Evolutionary conservation across 495 filamentous ascomycete species (phyloP).

Genomic region (Aspergillus egyptiacus): DNA sequence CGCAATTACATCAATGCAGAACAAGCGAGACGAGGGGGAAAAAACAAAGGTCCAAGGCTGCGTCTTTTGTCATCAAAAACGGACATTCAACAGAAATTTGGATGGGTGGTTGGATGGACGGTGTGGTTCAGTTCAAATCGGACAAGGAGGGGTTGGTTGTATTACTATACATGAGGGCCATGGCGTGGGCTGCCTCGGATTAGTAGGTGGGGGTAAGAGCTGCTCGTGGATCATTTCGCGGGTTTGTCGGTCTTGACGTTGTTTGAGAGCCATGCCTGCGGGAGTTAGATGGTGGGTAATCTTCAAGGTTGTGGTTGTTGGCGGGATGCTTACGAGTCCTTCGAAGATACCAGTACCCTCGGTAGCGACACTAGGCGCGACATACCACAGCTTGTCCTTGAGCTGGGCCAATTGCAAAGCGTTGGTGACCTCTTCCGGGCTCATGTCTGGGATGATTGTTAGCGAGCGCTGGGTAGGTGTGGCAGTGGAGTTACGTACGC

Average conservation of each 20-base stretch:
- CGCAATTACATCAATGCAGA: constrained; percentile 15
- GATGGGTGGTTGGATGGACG: constrained; percentile 13
- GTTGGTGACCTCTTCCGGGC: constrained; percentile 79
- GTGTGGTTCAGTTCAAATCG: constrained; percentile 5
- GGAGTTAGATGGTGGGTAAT: constrained; percentile 11
- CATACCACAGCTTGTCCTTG: constrained; percentile 92
- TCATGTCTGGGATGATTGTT: constrained; percentile 60
- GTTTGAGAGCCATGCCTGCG: constrained; percentile 81
- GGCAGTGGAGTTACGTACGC: constrained; percentile 50
- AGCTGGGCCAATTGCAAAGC: constrained; percentile 76
- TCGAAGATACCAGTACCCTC: constrained; percentile 92
- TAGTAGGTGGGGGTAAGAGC: constrained; percentile 1
- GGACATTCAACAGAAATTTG: constrained; percentile 40
- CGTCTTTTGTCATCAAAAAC: constrained; percentile 45
- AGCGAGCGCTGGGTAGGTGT: constrained; percentile 12
- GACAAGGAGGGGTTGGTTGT: too few species aligned
- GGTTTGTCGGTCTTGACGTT: constrained; percentile 73
- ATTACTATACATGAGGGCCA: constrained; percentile 37
- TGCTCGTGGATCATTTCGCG: constrained; percentile 36
- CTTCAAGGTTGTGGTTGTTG: not conserved
- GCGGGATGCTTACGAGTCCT: constrained; percentile 60
- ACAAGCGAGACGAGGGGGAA: constrained; percentile 20
- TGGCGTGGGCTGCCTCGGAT: constrained; percentile 18
- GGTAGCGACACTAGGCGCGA: constrained; percentile 90
- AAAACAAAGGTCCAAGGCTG: constrained; percentile 37